Percentiles rank a stretch among this genome's conserved stretches.
Evolutionary conservation across 2,329 filamentous ascomycete species (phyloP).

Genomic region (Didymella glomerata): DNA sequence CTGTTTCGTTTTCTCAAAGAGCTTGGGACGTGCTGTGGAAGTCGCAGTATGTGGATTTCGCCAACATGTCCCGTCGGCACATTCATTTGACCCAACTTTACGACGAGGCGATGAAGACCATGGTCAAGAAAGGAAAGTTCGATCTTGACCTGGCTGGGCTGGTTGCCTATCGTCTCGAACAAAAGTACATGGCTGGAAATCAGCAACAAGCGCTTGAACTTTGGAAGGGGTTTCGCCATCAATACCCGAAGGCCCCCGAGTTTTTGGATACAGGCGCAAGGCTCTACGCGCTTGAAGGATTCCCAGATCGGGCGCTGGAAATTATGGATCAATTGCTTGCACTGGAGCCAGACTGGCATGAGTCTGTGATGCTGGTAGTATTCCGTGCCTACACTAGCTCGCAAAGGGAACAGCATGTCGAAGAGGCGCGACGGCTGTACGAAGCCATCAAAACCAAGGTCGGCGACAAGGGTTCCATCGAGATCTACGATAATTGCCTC

Average conservation of each 20-base stretch:
- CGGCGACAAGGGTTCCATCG: conserved; percentile 67
- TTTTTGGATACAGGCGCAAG: conserved; percentile 71
- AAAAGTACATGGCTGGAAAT: conserved; percentile 37
- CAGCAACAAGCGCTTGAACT: conserved; percentile 39
- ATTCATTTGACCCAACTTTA: conserved; percentile 36
- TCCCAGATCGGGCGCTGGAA: conserved; percentile 67
- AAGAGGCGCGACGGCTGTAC: conserved; percentile 59
- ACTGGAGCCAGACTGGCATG: conserved; percentile 56
- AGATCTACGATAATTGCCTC: conserved; percentile 79
- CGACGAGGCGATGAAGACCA: conserved; percentile 29
- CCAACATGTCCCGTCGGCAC: conserved; percentile 27
- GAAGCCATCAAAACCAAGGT: conserved; percentile 69
- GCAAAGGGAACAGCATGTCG: conserved; percentile 50
- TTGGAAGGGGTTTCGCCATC: conserved; percentile 41
- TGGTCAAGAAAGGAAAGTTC: conserved; percentile 28
- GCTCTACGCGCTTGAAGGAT: conserved; percentile 67
- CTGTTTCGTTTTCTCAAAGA: conserved; percentile 30
- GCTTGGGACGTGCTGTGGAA: conserved; percentile 50
- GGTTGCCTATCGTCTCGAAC: conserved; percentile 38
- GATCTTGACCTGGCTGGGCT: conserved; percentile 27
- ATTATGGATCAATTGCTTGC: conserved; percentile 64
- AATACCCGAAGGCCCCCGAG: conserved; percentile 40
- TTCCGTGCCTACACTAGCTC: conserved; percentile 71
- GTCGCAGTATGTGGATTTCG: conserved; percentile 28
- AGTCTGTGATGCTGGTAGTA: conserved; percentile 71